Percentiles rank a stretch among this genome's conserved stretches.
These are phyloP conservation scores for Penicillium sp. DNA, from an alignment of 2,329 filamentous ascomycete genomes.

Conservation along the genomic window DNA sequence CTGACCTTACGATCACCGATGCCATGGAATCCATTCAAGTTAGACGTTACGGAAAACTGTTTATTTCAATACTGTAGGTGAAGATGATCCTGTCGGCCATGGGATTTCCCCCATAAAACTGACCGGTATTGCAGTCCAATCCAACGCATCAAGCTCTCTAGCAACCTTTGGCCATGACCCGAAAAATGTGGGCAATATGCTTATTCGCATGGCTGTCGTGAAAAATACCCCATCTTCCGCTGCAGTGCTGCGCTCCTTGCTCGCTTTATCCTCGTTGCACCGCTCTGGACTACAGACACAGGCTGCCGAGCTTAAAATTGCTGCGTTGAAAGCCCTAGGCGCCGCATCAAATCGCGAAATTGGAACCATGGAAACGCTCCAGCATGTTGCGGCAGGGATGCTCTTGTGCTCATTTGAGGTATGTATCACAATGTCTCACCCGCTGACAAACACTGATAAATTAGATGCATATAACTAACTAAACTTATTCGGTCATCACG, in stretches of 20 bases:
- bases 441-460: neutral
- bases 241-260: neutral
- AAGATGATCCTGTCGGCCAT: neutral
- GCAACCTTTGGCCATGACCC: slow-evolving; percentile 1
- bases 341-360: slow-evolving; percentile 1
- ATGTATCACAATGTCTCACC: neutral
- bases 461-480: neutral
- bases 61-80: neutral
- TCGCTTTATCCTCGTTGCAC: neutral
- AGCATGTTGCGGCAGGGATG: slow-evolving; percentile 1
- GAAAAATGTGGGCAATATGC: neutral
- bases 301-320: neutral
- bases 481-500: neutral
- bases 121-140: neutral
- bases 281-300: neutral
- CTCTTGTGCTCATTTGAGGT: slow-evolving; percentile 2
- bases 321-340: neutral
- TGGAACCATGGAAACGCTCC: neutral
- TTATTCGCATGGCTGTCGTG: neutral
- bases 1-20: neutral
- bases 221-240: neutral
- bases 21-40: neutral
- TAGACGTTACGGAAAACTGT: neutral
- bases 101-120: neutral
- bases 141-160: neutral